phyloP scores from a whole-genome alignment of 352 stramenopile genomes.

The Phytopythium vexans region DNA sequence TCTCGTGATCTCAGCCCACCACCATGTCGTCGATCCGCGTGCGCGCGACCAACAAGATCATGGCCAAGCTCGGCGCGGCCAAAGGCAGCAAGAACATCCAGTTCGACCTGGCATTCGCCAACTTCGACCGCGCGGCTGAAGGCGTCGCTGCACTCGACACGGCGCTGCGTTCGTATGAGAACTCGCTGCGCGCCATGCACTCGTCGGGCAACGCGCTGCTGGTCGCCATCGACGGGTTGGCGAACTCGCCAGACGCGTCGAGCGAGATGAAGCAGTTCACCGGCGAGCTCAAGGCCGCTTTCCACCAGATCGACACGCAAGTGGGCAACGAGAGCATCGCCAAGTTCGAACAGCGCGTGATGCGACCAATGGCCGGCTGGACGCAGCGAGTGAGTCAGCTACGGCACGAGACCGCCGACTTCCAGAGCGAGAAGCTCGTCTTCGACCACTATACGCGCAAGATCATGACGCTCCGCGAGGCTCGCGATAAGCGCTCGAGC shows the following conservation, averaged over 20 bases:
- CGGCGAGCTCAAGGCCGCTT: constrained; percentile 53
- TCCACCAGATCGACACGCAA: constrained; percentile 55
- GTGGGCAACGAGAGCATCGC: constrained; percentile 45
- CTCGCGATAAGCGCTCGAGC: constrained; percentile 52
- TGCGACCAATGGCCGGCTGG: constrained; percentile 58
- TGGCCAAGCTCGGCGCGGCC: constrained; percentile 57
- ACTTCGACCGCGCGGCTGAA: constrained; percentile 61
- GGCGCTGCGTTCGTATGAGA: constrained; percentile 53
- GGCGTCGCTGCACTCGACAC: constrained; percentile 43
- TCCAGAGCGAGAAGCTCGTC: constrained; percentile 60
- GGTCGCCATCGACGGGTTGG: constrained; percentile 41
- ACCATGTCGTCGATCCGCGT: constrained; percentile 77
- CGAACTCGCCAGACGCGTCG: constrained; percentile 24
- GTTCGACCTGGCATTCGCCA: constrained; percentile 55
- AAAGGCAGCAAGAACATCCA: constrained; percentile 81
- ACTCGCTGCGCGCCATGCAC: constrained; percentile 60
- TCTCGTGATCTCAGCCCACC: not conserved
- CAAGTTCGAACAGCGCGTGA: constrained; percentile 58
- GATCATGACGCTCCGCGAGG: constrained; percentile 55
- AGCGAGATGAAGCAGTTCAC: constrained; percentile 65
- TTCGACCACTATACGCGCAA: constrained; percentile 85
- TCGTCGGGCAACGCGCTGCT: constrained; percentile 49
- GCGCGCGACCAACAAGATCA: constrained; percentile 75
- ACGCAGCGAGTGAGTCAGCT: constrained; percentile 37
- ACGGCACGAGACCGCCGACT: constrained; percentile 43